Evolutionary conservation across 768 basidiomycete genomes (phyloP).

Genomic region (Agrocybe praecox): DNA sequence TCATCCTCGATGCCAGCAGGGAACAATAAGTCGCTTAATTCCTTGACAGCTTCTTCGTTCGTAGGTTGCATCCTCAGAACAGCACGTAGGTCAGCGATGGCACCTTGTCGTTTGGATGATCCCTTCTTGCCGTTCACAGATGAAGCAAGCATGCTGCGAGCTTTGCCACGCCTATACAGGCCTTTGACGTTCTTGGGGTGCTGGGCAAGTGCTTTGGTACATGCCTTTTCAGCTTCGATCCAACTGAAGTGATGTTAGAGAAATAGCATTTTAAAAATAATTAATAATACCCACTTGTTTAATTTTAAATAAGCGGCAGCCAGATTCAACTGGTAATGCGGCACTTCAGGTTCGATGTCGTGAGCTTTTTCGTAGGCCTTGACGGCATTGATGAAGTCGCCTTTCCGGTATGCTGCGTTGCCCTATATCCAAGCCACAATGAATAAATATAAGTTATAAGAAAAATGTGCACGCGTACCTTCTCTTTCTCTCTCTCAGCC

Average conservation of each 20-base stretch:
- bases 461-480: too few species aligned
- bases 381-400: constrained; percentile 58
- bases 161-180: constrained; percentile 69
- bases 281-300: constrained; percentile 55
- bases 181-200: constrained; percentile 74
- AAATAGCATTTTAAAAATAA: neutral
- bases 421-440: too few species aligned
- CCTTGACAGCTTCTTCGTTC: constrained; percentile 63
- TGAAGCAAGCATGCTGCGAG: constrained; percentile 62
- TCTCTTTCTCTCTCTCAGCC: constrained; percentile 73
- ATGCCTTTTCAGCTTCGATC: constrained; percentile 73
- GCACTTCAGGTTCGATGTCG: constrained; percentile 69
- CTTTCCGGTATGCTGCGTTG: constrained; percentile 67
- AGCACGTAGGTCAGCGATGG: constrained; percentile 57
- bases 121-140: constrained; percentile 34
- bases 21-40: constrained; percentile 47
- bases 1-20: constrained; percentile 16
- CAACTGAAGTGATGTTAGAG: constrained; percentile 44
- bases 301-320: constrained; percentile 77
- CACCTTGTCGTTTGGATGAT: neutral
- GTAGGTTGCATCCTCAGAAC: constrained; percentile 62
- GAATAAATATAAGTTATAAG: too few species aligned
- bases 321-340: constrained; percentile 76
- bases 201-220: constrained; percentile 56
- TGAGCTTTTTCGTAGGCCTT: constrained; percentile 61